Base-by-base conservation (phyloP, 768 basidiomycete genomes). In the Boletus rufocinnamomeus region DNA sequence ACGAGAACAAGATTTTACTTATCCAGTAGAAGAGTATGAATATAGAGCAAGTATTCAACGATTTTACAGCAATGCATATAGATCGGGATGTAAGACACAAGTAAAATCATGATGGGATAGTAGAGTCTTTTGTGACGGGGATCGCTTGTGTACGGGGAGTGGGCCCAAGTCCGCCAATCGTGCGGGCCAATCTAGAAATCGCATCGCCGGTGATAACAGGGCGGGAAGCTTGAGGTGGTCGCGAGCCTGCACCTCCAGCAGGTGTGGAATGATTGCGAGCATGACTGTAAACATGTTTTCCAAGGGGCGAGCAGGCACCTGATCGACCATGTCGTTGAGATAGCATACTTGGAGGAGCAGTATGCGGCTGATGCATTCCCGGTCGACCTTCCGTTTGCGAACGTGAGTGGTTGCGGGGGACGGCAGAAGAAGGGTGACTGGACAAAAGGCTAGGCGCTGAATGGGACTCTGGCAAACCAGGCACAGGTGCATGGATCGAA, bases 171-270 rank as follows among this genome's bases (percentile, higher is more conserved):
- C 71, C 67, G 25, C 83, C 86, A 41, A 91, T 84, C 11, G 86
- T 84, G 63, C 82, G 79, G 28, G 84, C 85, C 34, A 92, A 70
- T 57, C 78, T 78, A 14, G 88, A 85, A 51, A 90, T 80, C 3
- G 88, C 90, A 50, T 87, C 88, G 14, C 79, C 85, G 6, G 87
- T 87, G 63, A 92, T 81, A 45, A 91, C 79, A n/a, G 90, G 90
- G 11, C 90, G 81, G 14, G 63, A 77, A 35, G 76, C 60, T 60
- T 84, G 82, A 19, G 74, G 70, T 21, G 70, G 52, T 25, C 84
- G 81, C 50, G 80, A 74, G 40, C 68, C 71, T 41, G 65, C 65
- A 54, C 59, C 66, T 56, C 78, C 72, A 1, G 76, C 69, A 49
- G 85, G 81, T 9, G 87, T 80, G 0, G 89, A 90, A 61, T 87